Evolutionary conservation across 1,284 basidiomycete species (phyloP).

Genomic region (Porphyrellus sp.): DNA sequence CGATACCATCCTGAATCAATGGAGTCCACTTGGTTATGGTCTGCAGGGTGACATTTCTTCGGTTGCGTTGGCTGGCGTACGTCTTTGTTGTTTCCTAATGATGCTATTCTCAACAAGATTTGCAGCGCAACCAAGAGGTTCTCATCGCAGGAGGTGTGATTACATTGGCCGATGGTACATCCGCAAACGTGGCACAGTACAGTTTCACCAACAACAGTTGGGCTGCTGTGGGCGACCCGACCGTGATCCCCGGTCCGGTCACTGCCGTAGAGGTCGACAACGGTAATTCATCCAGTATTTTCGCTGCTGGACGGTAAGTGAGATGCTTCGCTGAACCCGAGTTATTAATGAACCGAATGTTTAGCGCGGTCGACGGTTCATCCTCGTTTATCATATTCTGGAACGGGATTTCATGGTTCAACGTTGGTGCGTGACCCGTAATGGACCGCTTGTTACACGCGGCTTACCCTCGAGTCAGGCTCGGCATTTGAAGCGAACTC

Average conservation of each 20-base stretch:
- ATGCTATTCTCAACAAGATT: conserved; percentile 2
- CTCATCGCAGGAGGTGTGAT: conserved; percentile 79
- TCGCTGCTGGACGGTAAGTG: conserved; percentile 80
- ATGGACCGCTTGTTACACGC: neutral
- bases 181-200: conserved; percentile 71
- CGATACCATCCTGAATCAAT: conserved; percentile 66
- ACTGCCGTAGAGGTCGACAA: conserved; percentile 86
- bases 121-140: conserved; percentile 57
- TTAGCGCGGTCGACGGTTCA: conserved; percentile 53
- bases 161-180: conserved; percentile 51
- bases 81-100: conserved; percentile 30
- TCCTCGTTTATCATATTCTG: conserved; percentile 77
- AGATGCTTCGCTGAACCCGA: neutral
- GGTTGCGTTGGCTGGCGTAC: conserved; percentile 77
- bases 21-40: conserved; percentile 80
- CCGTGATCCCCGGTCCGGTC: conserved; percentile 81
- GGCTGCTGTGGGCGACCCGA: conserved; percentile 64
- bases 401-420: conserved; percentile 75
- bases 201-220: conserved; percentile 70
- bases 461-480: conserved; percentile 36
- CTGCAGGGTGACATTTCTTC: conserved; percentile 80
- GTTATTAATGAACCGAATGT: conserved; percentile 4
- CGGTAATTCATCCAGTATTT: conserved; percentile 79
- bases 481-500: conserved; percentile 53
- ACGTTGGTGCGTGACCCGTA: conserved; percentile 48